A percentile compares a stretch with the other conserved stretches of the same genome.
Conservation (phyloP, 768 basidiomycete species). For the Rickenella mellea region DNA sequence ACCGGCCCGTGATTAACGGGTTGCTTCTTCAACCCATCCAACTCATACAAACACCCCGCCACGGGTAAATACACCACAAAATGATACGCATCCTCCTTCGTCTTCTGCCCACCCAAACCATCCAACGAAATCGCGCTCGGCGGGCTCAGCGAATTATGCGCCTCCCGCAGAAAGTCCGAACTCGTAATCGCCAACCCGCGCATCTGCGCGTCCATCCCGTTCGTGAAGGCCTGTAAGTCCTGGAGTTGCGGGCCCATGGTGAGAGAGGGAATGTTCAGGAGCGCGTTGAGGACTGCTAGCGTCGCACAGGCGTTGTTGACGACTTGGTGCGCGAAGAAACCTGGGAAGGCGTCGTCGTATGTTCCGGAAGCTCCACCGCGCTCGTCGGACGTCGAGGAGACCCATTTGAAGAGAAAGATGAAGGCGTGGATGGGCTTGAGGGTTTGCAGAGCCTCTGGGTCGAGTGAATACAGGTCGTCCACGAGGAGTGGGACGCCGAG, state of each 20-base stretch:
- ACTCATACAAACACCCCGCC: constrained; percentile 79
- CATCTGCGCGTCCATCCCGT: constrained; percentile 81
- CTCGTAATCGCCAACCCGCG: constrained; percentile 76
- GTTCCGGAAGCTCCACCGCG: constrained; percentile 36
- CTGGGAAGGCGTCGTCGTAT: constrained; percentile 68
- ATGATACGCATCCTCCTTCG: constrained; percentile 83
- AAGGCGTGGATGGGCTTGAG: constrained; percentile 82
- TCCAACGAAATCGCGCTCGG: constrained; percentile 83
- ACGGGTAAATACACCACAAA: constrained; percentile 91
- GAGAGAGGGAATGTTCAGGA: constrained; percentile 69
- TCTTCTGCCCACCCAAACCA: constrained; percentile 63
- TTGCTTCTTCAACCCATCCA: constrained; percentile 78
- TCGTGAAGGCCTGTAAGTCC: constrained; percentile 68
- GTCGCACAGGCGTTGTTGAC: constrained; percentile 97
- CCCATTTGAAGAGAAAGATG: constrained; percentile 95
- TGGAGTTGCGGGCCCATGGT: constrained; percentile 56
- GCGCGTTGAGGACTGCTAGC: constrained; percentile 86
- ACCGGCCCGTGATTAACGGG: constrained; percentile 78
- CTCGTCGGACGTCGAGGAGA: constrained; percentile 41
- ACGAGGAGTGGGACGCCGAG: constrained; percentile 80
- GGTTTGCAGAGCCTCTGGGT: constrained; percentile 58
- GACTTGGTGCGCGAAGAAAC: constrained; percentile 89
- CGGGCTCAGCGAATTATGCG: constrained; percentile 90
- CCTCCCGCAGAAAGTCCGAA: constrained; percentile 69
- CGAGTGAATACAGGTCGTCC: constrained; percentile 82